Evolutionary conservation across 768 basidiomycete species (phyloP), one percentile per base, ranked within the genome.

Genomic region (Pleurotus tuber-regium): DNA sequence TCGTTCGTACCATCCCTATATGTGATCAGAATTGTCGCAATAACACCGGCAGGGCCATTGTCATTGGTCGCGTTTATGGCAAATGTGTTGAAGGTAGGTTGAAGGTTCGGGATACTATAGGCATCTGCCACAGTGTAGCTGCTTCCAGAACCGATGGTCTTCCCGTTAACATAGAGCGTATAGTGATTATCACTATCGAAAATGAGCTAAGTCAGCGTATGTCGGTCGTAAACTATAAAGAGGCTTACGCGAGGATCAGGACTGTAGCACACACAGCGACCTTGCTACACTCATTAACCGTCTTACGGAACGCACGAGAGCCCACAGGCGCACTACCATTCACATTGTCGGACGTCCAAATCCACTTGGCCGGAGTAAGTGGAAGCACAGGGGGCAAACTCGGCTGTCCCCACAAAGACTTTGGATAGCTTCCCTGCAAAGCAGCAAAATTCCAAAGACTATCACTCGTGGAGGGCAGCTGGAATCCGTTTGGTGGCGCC

Each of bases 31-130:
- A 70, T 63, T 18, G 65, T 62, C 2, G 64, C 62, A 19, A 70
- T 54, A 0, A 67, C 48, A 1, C 66, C 70, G 1, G 69, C 68
- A 11, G 67, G 67, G 63, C n/a, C n/a, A n/a, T n/a, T n/a, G n/a
- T n/a, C n/a, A n/a, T n/a, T n/a, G n/a, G n/a, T n/a, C n/a, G n/a
- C n/a, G n/a, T n/a, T n/a, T n/a, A n/a, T n/a, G n/a, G n/a, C n/a
- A n/a, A n/a, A n/a, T n/a, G n/a, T n/a, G 38, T 70, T 72, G 56
- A 61, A 61, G 4, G 51, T 49, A 2, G 65, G 50, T 1, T 38
- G 53, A 29, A 70, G 59, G 6, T 29, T 30, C 9, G 60, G 53
- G n/a, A 68, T 64, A 26, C 65, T 67, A 50, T 67, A 70, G 9
- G 57, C 53, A 18, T 68, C 57, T 0, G 69, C 60, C 7, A 43